These are phyloP conservation scores for Amanita rimosa DNA, from an alignment of 768 basidiomycete genomes.

Conservation along the genomic window DNA sequence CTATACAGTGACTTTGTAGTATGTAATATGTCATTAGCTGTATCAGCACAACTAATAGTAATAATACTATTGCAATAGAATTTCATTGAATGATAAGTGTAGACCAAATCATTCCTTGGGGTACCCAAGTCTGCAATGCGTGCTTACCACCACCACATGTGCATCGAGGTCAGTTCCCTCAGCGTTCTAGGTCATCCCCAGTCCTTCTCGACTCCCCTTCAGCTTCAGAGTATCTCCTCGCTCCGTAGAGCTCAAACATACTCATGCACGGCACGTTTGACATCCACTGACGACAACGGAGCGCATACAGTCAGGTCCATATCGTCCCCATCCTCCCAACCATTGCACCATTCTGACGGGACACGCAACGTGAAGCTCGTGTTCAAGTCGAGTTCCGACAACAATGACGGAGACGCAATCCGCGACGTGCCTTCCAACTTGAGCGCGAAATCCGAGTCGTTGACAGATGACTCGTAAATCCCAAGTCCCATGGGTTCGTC, in stretches of 20 bases:
- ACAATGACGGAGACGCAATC: slow-evolving; percentile 1
- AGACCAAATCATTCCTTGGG: too few relatives aligned
- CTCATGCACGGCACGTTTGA: neutral
- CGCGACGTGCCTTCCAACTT: neutral
- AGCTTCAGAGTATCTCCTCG: neutral
- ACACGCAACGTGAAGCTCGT: slow-evolving; percentile 1
- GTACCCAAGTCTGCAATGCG: neutral
- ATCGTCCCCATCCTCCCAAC: neutral
- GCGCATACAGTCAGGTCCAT: neutral
- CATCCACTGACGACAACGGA: neutral
- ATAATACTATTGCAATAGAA: too few relatives aligned
- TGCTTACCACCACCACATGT: neutral
- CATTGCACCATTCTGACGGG: neutral
- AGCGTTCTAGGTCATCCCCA: neutral
- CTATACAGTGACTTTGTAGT: too few relatives aligned
- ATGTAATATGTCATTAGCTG: too few relatives aligned
- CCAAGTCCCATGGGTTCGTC: neutral
- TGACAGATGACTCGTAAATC: neutral
- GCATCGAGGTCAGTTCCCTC: neutral
- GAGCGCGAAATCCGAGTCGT: neutral
- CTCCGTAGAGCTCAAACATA: neutral
- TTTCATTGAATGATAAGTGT: too few relatives aligned
- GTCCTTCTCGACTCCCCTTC: neutral
- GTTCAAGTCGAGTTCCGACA: slow-evolving; percentile 1
- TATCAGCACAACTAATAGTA: too few relatives aligned